Base-by-base conservation (phyloP, 768 basidiomycete genomes). In the Leccinellum luteum region DNA sequence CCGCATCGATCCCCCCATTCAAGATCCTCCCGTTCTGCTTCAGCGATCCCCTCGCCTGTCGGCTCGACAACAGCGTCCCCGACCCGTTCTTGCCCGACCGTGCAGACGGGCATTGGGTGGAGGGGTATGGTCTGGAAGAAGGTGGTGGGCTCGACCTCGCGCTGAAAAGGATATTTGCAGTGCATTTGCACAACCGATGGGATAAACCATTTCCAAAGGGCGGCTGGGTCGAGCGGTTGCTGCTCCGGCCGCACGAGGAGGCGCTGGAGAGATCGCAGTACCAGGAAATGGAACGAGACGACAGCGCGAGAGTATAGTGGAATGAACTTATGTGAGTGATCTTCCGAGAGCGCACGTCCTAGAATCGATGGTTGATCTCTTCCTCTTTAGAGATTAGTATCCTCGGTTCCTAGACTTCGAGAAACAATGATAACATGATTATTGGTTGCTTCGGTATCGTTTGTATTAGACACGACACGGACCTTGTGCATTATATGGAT, bases 111-210 rank as follows among this genome's bases (percentile, higher is more conserved):
- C 75, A 73, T 53, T 92, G 92, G 88, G 84, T 81, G 14, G 81
- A 79, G 55, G 62, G 62, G 1, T 32, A 60, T 6, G 86, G 87
- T 1, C 68, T 84, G 51, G 83, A 81, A 60, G 81, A 81, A 61
- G 87, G 82, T 4, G 90, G 85, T 6, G 81, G 81, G 13, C 74
- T 88, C 58, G 87, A 89, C 64, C 59, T 74, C 48, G 80, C 78
- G 58, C 75, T 95, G n/a, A 65, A 73, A 52, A 85, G 86, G 51
- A 80, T 96, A 1, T 98, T 95, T 75, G 81, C 86, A 0, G 85
- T 98, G 21, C 96, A 98, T 74, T 69, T 98, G 62, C 96, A 98
- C 71, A 97, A 98, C 74, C 92, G 93, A 69, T 98, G 95, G 95
- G 82, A 87, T 54, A 95, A 91, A 77, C 69, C 74, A 52, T 98